phyloP scores from a whole-genome alignment of 129 eudicot species.

The Flaveria trinervia region DNA sequence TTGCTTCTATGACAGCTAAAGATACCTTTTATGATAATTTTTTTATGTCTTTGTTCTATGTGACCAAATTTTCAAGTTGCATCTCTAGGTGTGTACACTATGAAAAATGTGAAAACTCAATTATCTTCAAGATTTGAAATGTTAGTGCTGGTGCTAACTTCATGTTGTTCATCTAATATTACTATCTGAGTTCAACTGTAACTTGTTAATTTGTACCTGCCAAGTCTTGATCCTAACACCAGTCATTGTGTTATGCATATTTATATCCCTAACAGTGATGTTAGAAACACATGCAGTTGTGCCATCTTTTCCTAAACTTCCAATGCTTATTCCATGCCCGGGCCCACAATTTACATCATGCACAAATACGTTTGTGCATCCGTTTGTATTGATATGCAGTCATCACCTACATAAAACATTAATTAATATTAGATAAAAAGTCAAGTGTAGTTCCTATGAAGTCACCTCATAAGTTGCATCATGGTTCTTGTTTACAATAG shows the following conservation, averaged over 20 bases:
- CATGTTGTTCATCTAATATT: conserved; percentile 2
- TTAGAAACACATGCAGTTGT: conserved; percentile 94
- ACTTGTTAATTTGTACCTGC: conserved; percentile 64
- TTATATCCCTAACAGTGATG: conserved; percentile 69
- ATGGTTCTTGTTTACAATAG: background rate
- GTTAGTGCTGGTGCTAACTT: conserved; percentile 1
- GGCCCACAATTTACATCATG: conserved; percentile 93
- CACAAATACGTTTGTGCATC: conserved; percentile 80
- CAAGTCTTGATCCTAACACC: conserved; percentile 96
- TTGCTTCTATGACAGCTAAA: background rate
- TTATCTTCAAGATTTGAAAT: background rate
- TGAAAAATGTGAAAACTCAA: no score
- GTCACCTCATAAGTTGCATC: conserved; percentile 4
- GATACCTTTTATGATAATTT: background rate
- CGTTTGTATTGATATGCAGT: conserved; percentile 94
- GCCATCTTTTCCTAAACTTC: conserved; percentile 77
- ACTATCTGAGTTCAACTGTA: background rate
- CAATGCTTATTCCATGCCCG: conserved; percentile 98
- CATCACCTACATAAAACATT: conserved; percentile 66
- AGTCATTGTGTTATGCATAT: conserved; percentile 80
- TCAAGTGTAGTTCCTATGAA: background rate
- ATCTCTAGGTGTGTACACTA: no score
- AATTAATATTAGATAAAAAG: background rate
- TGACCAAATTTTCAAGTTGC: background rate
- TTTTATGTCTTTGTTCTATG: background rate